Conservation (phyloP, 2,329 filamentous ascomycete species). For the Botryotinia convoluta region DNA sequence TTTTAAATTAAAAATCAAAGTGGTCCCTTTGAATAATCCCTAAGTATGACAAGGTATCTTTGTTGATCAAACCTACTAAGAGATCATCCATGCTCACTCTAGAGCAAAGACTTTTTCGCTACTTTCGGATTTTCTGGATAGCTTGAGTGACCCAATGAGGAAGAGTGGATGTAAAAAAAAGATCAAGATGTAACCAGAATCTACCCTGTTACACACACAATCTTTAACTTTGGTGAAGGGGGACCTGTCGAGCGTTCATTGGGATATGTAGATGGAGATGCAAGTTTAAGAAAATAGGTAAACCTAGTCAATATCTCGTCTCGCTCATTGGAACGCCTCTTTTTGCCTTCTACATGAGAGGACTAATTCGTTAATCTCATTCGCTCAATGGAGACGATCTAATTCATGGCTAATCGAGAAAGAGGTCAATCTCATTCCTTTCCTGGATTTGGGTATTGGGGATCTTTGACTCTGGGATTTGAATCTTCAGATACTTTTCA, state of each 20-base stretch:
- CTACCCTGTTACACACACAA: neutral
- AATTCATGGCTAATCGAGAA: neutral
- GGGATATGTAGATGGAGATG: neutral
- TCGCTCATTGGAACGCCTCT: neutral
- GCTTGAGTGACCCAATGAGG: neutral
- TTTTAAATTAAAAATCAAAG: neutral
- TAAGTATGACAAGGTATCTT: neutral
- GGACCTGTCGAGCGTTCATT: neutral
- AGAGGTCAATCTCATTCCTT: conserved; percentile 3
- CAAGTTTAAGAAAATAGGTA: neutral
- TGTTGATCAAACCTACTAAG: conserved; percentile 11
- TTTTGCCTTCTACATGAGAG: neutral
- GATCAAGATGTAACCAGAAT: neutral
- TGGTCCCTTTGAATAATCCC: neutral
- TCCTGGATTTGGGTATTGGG: neutral
- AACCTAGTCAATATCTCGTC: neutral
- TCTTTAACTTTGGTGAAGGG: neutral
- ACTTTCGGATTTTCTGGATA: neutral
- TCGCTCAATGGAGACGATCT: neutral
- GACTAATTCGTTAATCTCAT: neutral
- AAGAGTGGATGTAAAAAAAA: neutral
- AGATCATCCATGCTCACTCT: neutral
- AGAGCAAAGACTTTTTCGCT: neutral
- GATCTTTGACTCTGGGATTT: neutral
- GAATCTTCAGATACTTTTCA: neutral